These are phyloP conservation scores for Climacium dendroides DNA, from an alignment of 225 moss, liverwort and hornwort species.

Conservation along the genomic window DNA sequence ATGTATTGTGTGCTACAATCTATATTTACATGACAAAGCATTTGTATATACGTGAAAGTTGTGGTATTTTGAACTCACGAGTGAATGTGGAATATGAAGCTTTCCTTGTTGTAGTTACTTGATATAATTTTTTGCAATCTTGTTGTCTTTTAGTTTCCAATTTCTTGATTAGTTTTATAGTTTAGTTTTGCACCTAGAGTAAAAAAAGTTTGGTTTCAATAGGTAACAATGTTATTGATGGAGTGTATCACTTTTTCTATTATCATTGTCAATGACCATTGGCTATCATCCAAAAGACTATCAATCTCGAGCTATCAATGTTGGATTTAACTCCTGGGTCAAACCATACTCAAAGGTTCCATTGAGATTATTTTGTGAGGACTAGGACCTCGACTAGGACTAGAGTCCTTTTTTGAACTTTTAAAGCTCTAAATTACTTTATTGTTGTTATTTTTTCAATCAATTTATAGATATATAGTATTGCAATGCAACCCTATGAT, in stretches of 20 bases:
- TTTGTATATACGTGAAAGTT: not conserved
- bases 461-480: no score
- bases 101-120: not conserved
- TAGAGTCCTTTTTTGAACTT: no score
- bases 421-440: no score
- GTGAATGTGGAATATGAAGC: not conserved
- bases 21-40: no score
- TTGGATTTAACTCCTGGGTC: not conserved
- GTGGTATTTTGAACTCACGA: not conserved
- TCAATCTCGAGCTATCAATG: not conserved
- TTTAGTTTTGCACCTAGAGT: not conserved
- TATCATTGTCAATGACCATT: not conserved
- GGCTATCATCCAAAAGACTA: no score
- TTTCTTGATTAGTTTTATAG: no score
- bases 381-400: no score
- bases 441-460: no score
- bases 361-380: no score
- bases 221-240: fast-evolving
- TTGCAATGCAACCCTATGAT: no score
- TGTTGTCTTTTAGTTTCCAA: not conserved
- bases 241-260: not conserved
- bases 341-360: no score
- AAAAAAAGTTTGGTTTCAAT: not conserved
- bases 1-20: no score
- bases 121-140: not conserved